Percentiles rank a stretch among this genome's conserved stretches.
Evolutionary conservation across 139 green algal species (phyloP).

Genomic region (Desmodesmus armatus): DNA sequence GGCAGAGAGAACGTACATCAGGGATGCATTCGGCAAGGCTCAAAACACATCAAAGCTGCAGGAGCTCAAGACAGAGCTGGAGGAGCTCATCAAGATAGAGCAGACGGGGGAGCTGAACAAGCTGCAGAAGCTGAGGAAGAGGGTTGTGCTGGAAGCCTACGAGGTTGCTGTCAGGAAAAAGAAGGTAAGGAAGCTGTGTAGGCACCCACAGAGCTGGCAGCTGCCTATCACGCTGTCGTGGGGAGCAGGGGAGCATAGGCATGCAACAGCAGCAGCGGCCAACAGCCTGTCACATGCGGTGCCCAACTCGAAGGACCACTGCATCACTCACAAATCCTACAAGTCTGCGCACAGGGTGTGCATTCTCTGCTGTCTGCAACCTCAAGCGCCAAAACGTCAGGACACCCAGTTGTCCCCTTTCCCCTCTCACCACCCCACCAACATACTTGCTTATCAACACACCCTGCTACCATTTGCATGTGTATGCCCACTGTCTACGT

Average conservation of each 20-base stretch:
- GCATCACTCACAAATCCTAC: too few species aligned
- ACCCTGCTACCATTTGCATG: too few species aligned
- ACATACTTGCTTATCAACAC: too few species aligned
- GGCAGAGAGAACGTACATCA: slow-evolving; percentile 85
- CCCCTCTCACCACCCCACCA: too few species aligned
- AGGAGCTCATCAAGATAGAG: slow-evolving; percentile 82
- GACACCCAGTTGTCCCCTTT: too few species aligned
- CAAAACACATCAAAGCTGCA: slow-evolving; percentile 69
- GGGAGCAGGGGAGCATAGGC: background rate
- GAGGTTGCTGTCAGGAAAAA: slow-evolving; percentile 81
- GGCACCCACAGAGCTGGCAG: background rate
- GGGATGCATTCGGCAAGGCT: slow-evolving; percentile 69
- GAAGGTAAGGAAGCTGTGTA: slow-evolving; percentile 61
- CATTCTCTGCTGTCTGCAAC: too few species aligned
- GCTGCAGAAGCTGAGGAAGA: slow-evolving; percentile 82
- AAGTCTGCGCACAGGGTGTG: too few species aligned
- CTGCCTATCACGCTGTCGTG: background rate
- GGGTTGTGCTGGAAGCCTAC: slow-evolving; percentile 86
- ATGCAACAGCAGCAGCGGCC: background rate
- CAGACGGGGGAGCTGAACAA: slow-evolving; percentile 72
- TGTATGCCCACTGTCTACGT: too few species aligned
- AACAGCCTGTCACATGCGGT: background rate
- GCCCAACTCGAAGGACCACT: background rate
- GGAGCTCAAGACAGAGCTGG: slow-evolving; percentile 73
- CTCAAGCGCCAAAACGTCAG: too few species aligned